Evolutionary conservation across 345 rosid species (phyloP).

Genomic region (Ceriops decandra): DNA sequence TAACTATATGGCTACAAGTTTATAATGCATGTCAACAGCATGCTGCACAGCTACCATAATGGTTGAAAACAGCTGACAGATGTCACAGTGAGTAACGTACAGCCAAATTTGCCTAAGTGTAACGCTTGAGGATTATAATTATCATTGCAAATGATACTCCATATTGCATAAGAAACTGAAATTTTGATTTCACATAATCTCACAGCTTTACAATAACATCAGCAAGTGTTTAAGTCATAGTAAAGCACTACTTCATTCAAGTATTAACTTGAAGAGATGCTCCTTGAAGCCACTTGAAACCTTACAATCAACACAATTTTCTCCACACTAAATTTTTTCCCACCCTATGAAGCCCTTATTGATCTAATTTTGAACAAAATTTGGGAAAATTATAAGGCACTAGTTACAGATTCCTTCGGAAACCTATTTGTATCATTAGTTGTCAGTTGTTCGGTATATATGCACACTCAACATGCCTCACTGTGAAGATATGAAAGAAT

Average conservation of each 20-base stretch:
- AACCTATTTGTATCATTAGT: not conserved
- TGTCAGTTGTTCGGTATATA: not conserved
- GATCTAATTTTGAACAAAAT: not conserved
- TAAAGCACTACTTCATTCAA: not conserved
- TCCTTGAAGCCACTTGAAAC: not conserved
- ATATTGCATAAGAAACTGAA: not conserved
- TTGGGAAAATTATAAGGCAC: not conserved
- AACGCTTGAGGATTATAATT: not conserved
- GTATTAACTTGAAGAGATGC: not conserved
- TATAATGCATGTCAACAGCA: not conserved
- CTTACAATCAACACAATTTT: too few species aligned
- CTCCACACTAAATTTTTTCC: too few species aligned
- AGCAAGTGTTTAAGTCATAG: slow-evolving; percentile 3
- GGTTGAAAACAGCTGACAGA: slow-evolving; percentile 1
- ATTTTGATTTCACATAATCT: slow-evolving; percentile 4
- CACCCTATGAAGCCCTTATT: not conserved
- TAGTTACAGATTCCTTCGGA: not conserved
- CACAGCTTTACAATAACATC: not conserved
- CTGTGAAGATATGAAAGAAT: not conserved
- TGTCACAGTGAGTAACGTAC: not conserved
- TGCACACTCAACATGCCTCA: not conserved
- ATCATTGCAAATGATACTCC: not conserved
- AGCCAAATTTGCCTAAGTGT: too few species aligned
- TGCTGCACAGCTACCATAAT: not conserved
- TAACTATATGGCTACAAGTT: too few species aligned